phyloP scores from a whole-genome alignment of 495 filamentous ascomycete species.

The Hypoxylon trugodes region DNA sequence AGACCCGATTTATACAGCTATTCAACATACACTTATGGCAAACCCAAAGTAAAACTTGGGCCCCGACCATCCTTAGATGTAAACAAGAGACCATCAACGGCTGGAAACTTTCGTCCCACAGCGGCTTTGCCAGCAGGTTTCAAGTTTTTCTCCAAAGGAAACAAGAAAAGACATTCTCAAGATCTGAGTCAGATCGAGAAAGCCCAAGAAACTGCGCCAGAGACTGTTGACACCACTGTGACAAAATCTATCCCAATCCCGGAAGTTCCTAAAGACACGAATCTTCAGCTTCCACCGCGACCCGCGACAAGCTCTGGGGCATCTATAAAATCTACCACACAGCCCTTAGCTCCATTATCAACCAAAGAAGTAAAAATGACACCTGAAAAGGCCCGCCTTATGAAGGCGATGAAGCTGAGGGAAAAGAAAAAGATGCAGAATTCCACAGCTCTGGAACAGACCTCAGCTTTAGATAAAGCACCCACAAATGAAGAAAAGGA shows the following conservation, averaged over 20 bases:
- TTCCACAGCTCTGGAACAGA: conserved; percentile 33
- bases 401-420: conserved; percentile 91
- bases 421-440: conserved; percentile 79
- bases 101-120: conserved; percentile 72
- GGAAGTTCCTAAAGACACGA: conserved; percentile 39
- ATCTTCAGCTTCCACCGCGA: conserved; percentile 51
- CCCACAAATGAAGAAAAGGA: conserved; percentile 28
- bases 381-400: conserved; percentile 86
- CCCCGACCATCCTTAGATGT: conserved; percentile 81
- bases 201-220: conserved; percentile 42
- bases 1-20: conserved; percentile 71
- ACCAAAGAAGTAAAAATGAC: conserved; percentile 71
- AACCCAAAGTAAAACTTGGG: conserved; percentile 82
- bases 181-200: conserved; percentile 34
- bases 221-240: conserved; percentile 27
- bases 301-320: conserved; percentile 63
- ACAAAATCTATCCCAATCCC: conserved; percentile 31
- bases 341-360: conserved; percentile 44
- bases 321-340: conserved; percentile 54
- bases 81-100: conserved; percentile 69
- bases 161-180: conserved; percentile 52
- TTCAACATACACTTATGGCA: conserved; percentile 62
- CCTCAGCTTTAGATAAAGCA: conserved; percentile 2
- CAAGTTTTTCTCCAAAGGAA: conserved; percentile 57
- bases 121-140: conserved; percentile 69